Base-by-base conservation (phyloP, 2,329 filamentous ascomycete species). In the Pseudogymnoascus sp. region DNA sequence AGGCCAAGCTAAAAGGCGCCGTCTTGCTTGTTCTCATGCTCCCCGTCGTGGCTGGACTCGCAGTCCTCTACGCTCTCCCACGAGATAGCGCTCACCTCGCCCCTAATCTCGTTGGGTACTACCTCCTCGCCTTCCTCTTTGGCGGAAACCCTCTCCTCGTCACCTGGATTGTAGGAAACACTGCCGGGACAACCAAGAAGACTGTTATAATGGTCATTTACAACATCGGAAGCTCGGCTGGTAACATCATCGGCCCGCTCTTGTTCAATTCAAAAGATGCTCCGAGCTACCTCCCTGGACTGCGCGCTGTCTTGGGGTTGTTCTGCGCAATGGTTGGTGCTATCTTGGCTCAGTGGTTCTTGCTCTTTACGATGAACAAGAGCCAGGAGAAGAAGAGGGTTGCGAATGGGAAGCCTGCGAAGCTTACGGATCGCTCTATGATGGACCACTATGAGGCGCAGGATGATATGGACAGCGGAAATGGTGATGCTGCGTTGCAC, bases 161-260 rank as follows among this genome's bases (percentile, higher is more conserved):
- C 0, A 80, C 83, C 0, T 90, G 87, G 87, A 85, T 88, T 62
- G 79, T 88, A 5, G 84, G 81, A 6, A 89, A 89, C 70, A 88
- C 85, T 0, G 87, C 79, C 0, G 87, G 87, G 5, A 82, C 80
- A 13, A 88, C 86, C 2, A 88, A 89, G 73, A 87, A 86, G 69
- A 84, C 84, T 0, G 77, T 82, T 58, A 79, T 85, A 39, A 85
- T 87, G 79, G 82, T 81, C 0, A 73, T 87, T 0, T 88, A 83
- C 75, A 86, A 87, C 66, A 84, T 82, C 1, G 85, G 82, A 0
- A 79, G 80, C 1, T 81, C 84, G 0, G 78, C 81, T 0, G 87
- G 87, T 2, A 88, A 88, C 69, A 87, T 89, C 62, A 78, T 89
- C 67, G 87, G 86, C 0, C 86, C 86, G 0, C 71, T 88, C 0